Evolutionary conservation across 2,329 filamentous ascomycete genomes (phyloP).

Genomic region (Nemania abortiva): DNA sequence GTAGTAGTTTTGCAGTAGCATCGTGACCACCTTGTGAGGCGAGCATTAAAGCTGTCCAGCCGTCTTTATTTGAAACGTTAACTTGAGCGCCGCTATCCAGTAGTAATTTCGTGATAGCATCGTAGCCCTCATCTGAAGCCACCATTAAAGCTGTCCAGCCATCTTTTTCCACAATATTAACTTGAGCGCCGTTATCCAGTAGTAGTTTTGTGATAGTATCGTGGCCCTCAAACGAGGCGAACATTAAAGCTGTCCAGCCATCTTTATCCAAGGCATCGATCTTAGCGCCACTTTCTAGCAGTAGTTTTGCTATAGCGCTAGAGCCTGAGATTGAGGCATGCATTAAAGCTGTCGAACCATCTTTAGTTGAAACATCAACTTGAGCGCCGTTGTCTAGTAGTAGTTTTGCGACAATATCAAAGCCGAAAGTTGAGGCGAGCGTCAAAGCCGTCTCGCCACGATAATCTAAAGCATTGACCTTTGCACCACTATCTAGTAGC

Average conservation of each 20-base stretch:
- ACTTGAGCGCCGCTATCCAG: background rate
- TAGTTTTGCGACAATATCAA: background rate
- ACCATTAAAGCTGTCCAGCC: background rate
- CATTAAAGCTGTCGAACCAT: background rate
- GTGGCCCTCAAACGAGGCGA: background rate
- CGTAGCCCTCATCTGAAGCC: background rate
- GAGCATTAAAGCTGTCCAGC: background rate
- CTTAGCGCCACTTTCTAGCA: background rate
- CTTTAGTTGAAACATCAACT: background rate
- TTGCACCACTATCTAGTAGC: background rate
- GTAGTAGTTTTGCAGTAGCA: constrained; percentile 7
- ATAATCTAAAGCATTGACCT: background rate
- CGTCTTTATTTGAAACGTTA: background rate
- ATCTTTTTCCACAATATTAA: background rate
- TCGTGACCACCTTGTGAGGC: background rate
- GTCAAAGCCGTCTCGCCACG: background rate
- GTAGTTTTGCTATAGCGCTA: background rate
- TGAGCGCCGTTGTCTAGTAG: background rate
- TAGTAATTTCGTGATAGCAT: background rate
- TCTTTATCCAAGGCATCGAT: background rate
- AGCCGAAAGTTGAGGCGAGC: background rate
- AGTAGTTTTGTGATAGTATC: constrained; percentile 6
- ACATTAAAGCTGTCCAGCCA: background rate
- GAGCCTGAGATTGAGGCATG: background rate
- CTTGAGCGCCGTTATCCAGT: background rate